These are phyloP conservation scores for Santalum album DNA, from an alignment of 164 flowering plant genomes.

Conservation along the genomic window DNA sequence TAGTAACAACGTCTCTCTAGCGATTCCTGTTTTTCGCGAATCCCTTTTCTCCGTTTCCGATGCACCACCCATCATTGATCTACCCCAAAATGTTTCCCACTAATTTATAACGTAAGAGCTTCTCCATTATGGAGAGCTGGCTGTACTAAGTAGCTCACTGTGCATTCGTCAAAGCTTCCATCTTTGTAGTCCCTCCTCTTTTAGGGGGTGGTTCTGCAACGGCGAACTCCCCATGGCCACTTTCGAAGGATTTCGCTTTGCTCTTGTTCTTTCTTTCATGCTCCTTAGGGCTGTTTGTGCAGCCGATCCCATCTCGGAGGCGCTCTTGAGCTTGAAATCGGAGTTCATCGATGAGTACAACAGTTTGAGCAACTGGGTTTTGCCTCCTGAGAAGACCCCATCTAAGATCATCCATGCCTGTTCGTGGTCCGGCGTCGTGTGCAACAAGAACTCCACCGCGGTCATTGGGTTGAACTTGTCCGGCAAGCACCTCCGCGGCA, in stretches of 20 bases:
- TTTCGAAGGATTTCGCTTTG: constrained; percentile 9
- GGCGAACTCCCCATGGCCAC: constrained; percentile 29
- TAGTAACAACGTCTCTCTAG: no score
- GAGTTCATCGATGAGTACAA: constrained; percentile 42
- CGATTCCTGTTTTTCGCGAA: no score
- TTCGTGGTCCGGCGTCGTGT: constrained; percentile 76
- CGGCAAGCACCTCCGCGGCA: constrained; percentile 49
- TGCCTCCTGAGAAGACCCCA: constrained; percentile 19
- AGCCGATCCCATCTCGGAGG: constrained; percentile 47
- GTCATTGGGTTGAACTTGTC: constrained; percentile 58
- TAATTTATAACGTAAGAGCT: no score
- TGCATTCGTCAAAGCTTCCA: no score
- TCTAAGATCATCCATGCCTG: constrained; percentile 38
- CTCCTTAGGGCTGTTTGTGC: constrained; percentile 16
- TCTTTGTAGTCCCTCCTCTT: no score
- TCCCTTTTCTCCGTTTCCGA: no score
- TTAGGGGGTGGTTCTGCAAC: no score
- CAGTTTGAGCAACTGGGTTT: constrained; percentile 47
- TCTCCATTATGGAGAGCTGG: no score
- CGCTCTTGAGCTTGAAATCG: constrained; percentile 68
- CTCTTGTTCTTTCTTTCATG: constrained; percentile 12
- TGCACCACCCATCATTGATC: no score
- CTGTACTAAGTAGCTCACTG: no score
- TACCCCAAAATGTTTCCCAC: no score
- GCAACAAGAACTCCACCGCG: constrained; percentile 40